These are phyloP conservation scores for Debaryomyces castellii DNA, from an alignment of 805 yeast genomes.

Conservation along the genomic window DNA sequence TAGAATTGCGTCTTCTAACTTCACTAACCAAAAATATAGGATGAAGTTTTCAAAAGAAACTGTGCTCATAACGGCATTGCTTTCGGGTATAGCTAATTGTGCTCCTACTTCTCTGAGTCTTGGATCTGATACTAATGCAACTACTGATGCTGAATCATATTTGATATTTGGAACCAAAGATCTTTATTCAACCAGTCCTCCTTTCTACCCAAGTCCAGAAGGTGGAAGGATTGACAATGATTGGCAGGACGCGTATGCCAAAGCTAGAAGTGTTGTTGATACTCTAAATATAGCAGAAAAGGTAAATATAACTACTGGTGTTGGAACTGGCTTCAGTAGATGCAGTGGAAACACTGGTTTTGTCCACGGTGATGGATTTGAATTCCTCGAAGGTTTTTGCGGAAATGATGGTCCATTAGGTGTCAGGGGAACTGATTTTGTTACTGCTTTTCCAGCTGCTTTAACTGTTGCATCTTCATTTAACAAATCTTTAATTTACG, in stretches of 20 bases:
- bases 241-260: conserved; percentile 60
- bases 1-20: too few relatives aligned
- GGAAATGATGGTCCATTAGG: conserved; percentile 67
- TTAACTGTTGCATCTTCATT: conserved; percentile 59
- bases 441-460: conserved; percentile 58
- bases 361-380: conserved; percentile 53
- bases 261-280: conserved; percentile 54
- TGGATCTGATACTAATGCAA: background rate
- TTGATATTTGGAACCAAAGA: conserved; percentile 3
- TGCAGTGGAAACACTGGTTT: conserved; percentile 63
- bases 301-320: conserved; percentile 62
- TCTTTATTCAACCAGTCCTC: conserved; percentile 2
- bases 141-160: background rate
- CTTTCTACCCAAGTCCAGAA: conserved; percentile 18
- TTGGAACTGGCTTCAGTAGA: conserved; percentile 63
- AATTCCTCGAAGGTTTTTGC: conserved; percentile 41
- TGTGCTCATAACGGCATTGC: too few relatives aligned
- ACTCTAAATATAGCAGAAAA: conserved; percentile 59
- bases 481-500: conserved; percentile 49
- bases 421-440: conserved; percentile 55
- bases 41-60: too few relatives aligned
- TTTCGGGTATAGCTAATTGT: too few relatives aligned
- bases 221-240: conserved; percentile 50
- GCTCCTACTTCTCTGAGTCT: background rate
- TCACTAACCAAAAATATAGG: too few relatives aligned